Conservation (phyloP, 148 eudicot species). For the Vaccinium darrowii region DNA sequence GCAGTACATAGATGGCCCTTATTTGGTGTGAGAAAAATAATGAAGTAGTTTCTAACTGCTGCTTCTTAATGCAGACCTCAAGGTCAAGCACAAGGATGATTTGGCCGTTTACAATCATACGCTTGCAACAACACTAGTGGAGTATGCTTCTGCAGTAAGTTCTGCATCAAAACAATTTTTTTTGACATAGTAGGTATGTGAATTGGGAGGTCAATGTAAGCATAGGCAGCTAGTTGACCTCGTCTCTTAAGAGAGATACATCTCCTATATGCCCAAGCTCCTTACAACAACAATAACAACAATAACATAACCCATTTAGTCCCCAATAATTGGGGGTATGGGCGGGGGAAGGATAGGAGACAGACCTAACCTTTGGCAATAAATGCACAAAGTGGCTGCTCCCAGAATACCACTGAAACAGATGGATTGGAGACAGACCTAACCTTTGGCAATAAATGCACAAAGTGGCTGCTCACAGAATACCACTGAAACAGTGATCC, state of each 20-base stretch:
- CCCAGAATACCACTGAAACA: no score
- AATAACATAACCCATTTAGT: no score
- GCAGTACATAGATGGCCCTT: not conserved
- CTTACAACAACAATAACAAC: no score
- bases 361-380: no score
- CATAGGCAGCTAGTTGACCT: not conserved
- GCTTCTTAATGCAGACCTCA: constrained; percentile 21
- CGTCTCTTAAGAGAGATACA: not conserved
- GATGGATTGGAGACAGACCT: no score
- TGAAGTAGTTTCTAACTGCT: not conserved
- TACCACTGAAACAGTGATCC: no score
- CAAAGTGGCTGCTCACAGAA: no score
- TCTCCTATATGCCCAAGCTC: not conserved
- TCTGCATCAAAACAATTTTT: not conserved
- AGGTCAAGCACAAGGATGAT: constrained; percentile 28
- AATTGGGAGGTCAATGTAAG: not conserved
- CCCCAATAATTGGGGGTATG: no score
- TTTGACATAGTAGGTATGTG: not conserved
- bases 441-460: no score
- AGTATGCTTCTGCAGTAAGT: constrained; percentile 92
- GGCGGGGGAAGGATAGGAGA: no score
- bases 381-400: no score
- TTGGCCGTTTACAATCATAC: constrained; percentile 62
- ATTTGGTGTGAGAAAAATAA: not conserved
- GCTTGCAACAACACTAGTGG: constrained; percentile 68